Evolutionary conservation across 345 rosid genomes (phyloP).

Genomic region (Jatropha curcas): DNA sequence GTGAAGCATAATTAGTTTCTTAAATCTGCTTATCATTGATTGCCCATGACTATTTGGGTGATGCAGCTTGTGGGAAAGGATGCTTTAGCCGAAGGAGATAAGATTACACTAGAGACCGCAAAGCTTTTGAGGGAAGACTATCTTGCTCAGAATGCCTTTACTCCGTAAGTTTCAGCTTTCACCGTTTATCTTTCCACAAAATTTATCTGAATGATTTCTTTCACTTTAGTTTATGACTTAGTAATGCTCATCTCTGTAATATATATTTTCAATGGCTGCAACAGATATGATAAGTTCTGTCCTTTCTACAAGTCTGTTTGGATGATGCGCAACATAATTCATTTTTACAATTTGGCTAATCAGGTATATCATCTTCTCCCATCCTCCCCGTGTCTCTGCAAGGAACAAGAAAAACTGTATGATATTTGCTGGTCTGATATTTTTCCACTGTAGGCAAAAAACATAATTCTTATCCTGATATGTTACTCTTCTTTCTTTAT

Average conservation of each 20-base stretch:
- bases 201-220: not conserved
- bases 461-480: too few species aligned
- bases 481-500: not conserved
- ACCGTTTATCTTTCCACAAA: not conserved
- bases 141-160: constrained; percentile 99
- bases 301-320: constrained; percentile 99
- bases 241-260: not conserved
- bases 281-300: constrained; percentile 94
- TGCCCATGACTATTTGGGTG: constrained; percentile 13
- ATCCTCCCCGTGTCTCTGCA: not conserved
- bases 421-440: not conserved
- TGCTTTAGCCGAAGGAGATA: constrained; percentile 95
- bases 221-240: not conserved
- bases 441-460: too few species aligned
- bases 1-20: not conserved
- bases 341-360: constrained; percentile 91
- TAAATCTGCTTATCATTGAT: constrained; percentile 15
- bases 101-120: constrained; percentile 95
- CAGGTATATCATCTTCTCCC: constrained; percentile 51
- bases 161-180: constrained; percentile 66
- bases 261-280: constrained; percentile 20
- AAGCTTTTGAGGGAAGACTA: constrained; percentile 98
- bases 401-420: not conserved
- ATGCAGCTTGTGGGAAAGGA: constrained; percentile 98
- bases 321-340: constrained; percentile 99